Evolutionary conservation across 352 stramenopile species (phyloP).

Genomic region (Globisporangium cylindrosporum): DNA sequence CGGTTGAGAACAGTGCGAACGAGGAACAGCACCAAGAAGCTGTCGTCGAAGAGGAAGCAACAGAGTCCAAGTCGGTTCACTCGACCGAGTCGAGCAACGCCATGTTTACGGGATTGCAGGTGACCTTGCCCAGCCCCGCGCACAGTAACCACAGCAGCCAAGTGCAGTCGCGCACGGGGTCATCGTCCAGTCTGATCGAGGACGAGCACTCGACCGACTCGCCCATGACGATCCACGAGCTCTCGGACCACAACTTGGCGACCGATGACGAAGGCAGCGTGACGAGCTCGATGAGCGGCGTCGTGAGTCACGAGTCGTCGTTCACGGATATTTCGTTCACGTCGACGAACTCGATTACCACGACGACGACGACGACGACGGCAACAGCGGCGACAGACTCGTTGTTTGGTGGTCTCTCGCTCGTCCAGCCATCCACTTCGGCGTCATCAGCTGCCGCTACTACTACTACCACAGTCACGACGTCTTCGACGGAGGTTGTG

Average conservation of each 20-base stretch:
- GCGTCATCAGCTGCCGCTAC: not conserved
- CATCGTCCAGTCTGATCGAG: constrained; percentile 17
- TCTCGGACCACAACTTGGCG: constrained; percentile 29
- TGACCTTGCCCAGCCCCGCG: constrained; percentile 11
- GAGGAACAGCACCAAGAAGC: not conserved
- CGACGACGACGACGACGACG: not conserved
- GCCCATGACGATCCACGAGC: constrained; percentile 54
- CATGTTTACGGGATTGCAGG: constrained; percentile 15
- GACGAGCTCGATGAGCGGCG: constrained; percentile 5
- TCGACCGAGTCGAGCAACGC: constrained; percentile 6
- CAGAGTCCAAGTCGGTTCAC: constrained; percentile 8
- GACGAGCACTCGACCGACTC: constrained; percentile 22
- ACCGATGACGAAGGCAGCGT: constrained; percentile 15
- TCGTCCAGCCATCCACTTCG: constrained; percentile 9
- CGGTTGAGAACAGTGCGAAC: not conserved
- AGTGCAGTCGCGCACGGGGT: constrained; percentile 16
- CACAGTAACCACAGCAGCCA: constrained; percentile 2
- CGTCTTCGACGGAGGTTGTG: not conserved
- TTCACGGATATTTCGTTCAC: constrained; percentile 23
- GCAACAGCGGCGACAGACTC: not conserved
- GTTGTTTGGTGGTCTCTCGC: constrained; percentile 20
- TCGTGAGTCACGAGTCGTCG: constrained; percentile 16
- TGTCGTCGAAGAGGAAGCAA: not conserved
- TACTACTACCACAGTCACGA: not conserved
- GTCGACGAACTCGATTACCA: constrained; percentile 1